Percentiles rank a stretch among this genome's conserved stretches.
Evolutionary conservation across 495 filamentous ascomycete species (phyloP).

Genomic region (Aeminium ludgeri): DNA sequence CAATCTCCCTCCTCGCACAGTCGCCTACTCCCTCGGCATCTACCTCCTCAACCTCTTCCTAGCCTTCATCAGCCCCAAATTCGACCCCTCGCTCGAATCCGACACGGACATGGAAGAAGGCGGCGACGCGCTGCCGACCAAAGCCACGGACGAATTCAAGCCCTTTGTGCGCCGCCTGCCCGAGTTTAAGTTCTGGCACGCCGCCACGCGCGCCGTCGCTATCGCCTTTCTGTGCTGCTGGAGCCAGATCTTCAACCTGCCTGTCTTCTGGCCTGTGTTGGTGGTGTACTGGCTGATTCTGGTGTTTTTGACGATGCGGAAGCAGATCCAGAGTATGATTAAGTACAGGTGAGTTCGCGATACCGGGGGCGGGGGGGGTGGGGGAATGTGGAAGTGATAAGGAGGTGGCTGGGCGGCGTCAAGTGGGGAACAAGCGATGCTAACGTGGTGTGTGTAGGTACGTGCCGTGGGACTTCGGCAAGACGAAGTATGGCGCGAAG

Average conservation of each 20-base stretch:
- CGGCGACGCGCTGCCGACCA: slow-evolving; percentile 61
- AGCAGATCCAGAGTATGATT: slow-evolving; percentile 99
- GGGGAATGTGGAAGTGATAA: too few relatives aligned
- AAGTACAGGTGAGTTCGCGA: slow-evolving; percentile 63
- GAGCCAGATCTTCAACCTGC: slow-evolving; percentile 87
- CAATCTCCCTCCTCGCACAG: slow-evolving; percentile 29
- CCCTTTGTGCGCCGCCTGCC: slow-evolving; percentile 91
- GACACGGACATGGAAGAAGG: slow-evolving; percentile 96
- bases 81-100: slow-evolving; percentile 89
- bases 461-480: slow-evolving; percentile 17
- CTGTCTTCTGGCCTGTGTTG: slow-evolving; percentile 96
- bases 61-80: slow-evolving; percentile 94
- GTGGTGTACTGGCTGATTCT: slow-evolving; percentile 97
- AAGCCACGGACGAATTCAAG: slow-evolving; percentile 90
- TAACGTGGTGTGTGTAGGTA: slow-evolving; percentile 11
- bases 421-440: too few relatives aligned
- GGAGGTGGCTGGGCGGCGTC: too few relatives aligned
- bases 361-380: too few relatives aligned
- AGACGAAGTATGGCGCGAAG: slow-evolving; percentile 13
- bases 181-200: slow-evolving; percentile 99
- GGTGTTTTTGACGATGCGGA: slow-evolving; percentile 87
- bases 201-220: slow-evolving; percentile 68
- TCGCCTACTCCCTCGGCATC: slow-evolving; percentile 94
- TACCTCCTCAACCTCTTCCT: slow-evolving; percentile 99
- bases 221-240: slow-evolving; percentile 81